Evolutionary conservation across 345 rosid species (phyloP).

Genomic region (Eutrema yunnanense): DNA sequence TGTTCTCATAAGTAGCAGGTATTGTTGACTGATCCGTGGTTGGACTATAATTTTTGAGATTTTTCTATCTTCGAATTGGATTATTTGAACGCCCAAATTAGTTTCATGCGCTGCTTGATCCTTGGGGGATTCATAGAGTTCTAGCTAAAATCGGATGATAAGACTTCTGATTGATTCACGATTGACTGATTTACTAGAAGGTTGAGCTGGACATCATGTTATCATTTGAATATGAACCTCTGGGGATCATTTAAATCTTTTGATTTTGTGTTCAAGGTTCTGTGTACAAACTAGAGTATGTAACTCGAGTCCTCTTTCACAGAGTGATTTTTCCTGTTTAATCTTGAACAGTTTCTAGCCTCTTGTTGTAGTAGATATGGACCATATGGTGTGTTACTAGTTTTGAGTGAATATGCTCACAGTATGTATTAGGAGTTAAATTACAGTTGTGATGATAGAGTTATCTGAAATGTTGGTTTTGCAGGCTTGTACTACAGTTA

Average conservation of each 20-base stretch:
- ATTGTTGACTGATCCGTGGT: not conserved
- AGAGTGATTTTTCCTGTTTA: not conserved
- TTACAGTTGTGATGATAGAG: not conserved
- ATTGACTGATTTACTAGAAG: not conserved
- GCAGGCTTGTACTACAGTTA: slow-evolving; percentile 41
- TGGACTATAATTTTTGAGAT: not conserved
- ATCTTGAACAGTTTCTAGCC: not conserved
- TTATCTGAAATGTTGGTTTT: not conserved
- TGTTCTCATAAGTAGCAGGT: slow-evolving; percentile 1
- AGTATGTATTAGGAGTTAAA: not conserved
- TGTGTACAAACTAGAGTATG: not conserved
- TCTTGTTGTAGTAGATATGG: not conserved
- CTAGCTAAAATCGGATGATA: not conserved
- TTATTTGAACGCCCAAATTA: not conserved
- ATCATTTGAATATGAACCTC: not conserved
- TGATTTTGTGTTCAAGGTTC: not conserved
- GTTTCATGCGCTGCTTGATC: not conserved
- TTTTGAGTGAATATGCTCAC: not conserved
- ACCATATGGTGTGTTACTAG: not conserved
- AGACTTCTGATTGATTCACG: slow-evolving; percentile 16
- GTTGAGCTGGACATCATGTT: not conserved
- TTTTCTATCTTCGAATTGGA: not conserved
- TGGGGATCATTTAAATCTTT: not conserved
- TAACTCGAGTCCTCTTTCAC: not conserved
- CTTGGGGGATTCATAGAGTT: not conserved